These are phyloP conservation scores for Fusarium verticillioides DNA, from an alignment of 2,329 filamentous ascomycete genomes.

Conservation along the genomic window DNA sequence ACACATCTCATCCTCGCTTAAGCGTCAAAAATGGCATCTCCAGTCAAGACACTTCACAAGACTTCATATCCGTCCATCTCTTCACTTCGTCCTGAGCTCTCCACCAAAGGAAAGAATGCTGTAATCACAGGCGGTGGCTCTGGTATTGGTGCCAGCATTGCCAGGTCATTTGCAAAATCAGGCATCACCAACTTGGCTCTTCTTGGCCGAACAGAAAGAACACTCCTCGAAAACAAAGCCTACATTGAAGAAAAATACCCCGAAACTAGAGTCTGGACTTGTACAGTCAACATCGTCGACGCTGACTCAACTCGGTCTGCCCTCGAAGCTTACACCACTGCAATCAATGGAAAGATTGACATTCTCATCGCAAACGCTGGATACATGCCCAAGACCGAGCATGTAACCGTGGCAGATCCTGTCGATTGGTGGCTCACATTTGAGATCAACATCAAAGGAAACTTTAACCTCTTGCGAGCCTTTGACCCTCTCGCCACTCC, in stretches of 20 bases:
- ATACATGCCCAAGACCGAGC: conserved; percentile 27
- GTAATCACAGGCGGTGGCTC: conserved; percentile 73
- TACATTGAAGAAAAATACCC: conserved; percentile 61
- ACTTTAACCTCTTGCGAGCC: conserved; percentile 46
- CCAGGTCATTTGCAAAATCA: conserved; percentile 63
- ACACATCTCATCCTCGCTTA: too few species aligned
- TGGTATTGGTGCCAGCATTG: conserved; percentile 72
- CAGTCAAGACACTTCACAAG: conserved; percentile 28
- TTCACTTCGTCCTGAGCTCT: conserved; percentile 49
- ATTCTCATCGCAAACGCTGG: conserved; percentile 52
- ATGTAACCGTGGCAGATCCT: conserved; percentile 30
- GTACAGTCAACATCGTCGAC: conserved; percentile 48
- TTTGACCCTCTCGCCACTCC: conserved; percentile 42
- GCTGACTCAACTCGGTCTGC: conserved; percentile 23
- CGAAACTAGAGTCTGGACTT: conserved; percentile 57
- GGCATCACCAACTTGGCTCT: conserved; percentile 53
- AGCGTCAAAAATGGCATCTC: conserved; percentile 9
- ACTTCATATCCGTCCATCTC: conserved; percentile 48
- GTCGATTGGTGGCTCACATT: conserved; percentile 43
- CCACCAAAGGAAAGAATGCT: conserved; percentile 58
- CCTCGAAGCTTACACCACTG: conserved; percentile 28
- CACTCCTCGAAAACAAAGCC: conserved; percentile 46
- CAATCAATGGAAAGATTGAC: conserved; percentile 48
- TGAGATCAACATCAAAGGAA: conserved; percentile 47
- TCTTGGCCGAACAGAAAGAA: conserved; percentile 51